A percentile compares a stretch with the other conserved stretches of the same genome.
These are phyloP conservation scores for Tricharina praecox DNA, from an alignment of 495 filamentous ascomycete species.

Conservation along the genomic window DNA sequence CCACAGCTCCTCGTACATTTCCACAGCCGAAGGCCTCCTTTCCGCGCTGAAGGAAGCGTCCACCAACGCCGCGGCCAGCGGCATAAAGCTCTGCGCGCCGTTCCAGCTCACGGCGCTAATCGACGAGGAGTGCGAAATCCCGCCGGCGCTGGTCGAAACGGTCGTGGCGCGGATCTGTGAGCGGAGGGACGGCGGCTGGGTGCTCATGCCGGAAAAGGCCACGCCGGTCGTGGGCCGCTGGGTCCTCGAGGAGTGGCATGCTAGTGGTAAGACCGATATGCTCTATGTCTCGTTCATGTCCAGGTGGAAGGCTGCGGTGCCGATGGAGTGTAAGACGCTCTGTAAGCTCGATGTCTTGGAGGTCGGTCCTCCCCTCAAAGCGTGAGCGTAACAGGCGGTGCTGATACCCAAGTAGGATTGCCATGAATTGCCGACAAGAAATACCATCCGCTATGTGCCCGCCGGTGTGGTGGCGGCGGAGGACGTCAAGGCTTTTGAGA, in stretches of 20 bases:
- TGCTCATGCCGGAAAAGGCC: conserved; percentile 9
- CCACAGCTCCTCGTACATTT: conserved; percentile 27
- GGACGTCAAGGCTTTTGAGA: conserved; percentile 5
- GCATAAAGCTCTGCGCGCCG: conserved; percentile 27
- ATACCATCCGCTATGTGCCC: conserved; percentile 14
- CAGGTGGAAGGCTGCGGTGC: conserved; percentile 16
- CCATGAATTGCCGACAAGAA: conserved; percentile 12
- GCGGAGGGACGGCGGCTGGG: conserved; percentile 1
- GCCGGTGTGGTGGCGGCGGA: neutral
- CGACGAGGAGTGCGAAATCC: conserved; percentile 21
- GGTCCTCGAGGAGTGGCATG: conserved; percentile 13
- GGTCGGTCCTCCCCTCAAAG: too few relatives aligned
- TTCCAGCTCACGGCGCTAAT: conserved; percentile 4
- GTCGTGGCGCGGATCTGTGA: conserved; percentile 10
- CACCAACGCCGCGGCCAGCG: conserved; percentile 33
- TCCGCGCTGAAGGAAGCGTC: conserved; percentile 34
- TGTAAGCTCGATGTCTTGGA: conserved; percentile 13
- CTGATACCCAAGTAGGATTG: too few relatives aligned
- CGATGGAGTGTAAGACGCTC: conserved; percentile 9
- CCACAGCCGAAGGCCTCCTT: conserved; percentile 30
- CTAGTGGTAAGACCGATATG: conserved; percentile 6
- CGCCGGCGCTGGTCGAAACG: conserved; percentile 10
- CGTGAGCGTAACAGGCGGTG: too few relatives aligned
- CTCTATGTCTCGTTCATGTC: conserved; percentile 11
- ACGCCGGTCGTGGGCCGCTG: conserved; percentile 5